Conservation (phyloP, 2,329 filamentous ascomycete genomes). For the Cercospora janseana region DNA sequence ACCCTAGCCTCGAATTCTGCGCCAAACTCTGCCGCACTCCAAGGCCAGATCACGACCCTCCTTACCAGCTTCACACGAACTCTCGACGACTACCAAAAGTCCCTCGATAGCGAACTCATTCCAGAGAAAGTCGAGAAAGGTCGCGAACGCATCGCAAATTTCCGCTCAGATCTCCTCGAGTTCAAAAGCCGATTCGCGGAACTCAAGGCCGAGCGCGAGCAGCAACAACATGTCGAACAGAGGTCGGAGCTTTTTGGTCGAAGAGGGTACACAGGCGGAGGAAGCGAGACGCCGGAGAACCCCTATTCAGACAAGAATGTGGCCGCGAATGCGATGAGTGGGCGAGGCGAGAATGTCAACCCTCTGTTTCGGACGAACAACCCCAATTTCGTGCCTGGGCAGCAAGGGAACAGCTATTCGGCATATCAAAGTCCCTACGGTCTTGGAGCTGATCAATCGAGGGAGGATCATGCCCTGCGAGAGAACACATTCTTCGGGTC, state of each 20-base stretch:
- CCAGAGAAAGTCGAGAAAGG: constrained; percentile 90
- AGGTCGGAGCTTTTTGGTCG: constrained; percentile 81
- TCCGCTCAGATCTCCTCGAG: constrained; percentile 76
- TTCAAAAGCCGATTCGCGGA: constrained; percentile 75
- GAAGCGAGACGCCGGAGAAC: constrained; percentile 75
- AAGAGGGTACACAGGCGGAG: constrained; percentile 62
- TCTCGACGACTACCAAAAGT: constrained; percentile 83
- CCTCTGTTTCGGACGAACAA: constrained; percentile 40
- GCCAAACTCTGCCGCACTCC: constrained; percentile 53
- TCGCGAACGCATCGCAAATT: constrained; percentile 77
- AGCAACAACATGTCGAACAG: constrained; percentile 49
- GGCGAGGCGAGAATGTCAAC: constrained; percentile 36
- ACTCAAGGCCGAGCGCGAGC: constrained; percentile 74
- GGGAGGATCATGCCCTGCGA: constrained; percentile 79
- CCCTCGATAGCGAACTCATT: constrained; percentile 85
- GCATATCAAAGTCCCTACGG: constrained; percentile 40
- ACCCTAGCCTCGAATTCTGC: constrained; percentile 61
- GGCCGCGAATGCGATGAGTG: constrained; percentile 26
- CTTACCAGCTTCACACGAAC: constrained; percentile 82
- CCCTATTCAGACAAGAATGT: constrained; percentile 69
- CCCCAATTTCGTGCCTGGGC: constrained; percentile 36
- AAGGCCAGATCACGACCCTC: constrained; percentile 72
- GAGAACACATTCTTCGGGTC: constrained; percentile 84
- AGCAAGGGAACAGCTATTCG: constrained; percentile 43
- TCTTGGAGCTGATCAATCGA: constrained; percentile 32